Evolutionary conservation across 2,329 filamentous ascomycete genomes (phyloP), one percentile per base, ranked within the genome.

Genomic region (Penicillium sp.): DNA sequence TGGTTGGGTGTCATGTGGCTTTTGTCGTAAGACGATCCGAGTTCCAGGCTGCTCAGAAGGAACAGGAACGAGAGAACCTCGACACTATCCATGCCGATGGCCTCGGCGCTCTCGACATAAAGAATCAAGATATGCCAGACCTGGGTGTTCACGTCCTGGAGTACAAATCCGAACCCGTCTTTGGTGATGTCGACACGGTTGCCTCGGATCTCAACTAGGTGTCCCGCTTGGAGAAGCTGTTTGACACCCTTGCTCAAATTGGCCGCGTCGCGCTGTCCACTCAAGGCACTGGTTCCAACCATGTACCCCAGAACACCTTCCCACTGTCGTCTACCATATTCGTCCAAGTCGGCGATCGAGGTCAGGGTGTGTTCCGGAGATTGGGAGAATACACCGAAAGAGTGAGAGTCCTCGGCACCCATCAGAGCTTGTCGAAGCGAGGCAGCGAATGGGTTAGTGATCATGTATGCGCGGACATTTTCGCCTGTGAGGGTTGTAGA

Each of bases 21-120:
- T 21, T 91, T 96, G 71, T 91, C 90, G 78, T 99, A 99, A 40
- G 91, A 90, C 60, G 90, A 87, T 13, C 94, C 94, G 10, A 97
- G 87, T 71, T 97, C 92, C 57, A 97, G 85, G 51, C 90, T 95
- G 45, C 93, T 93, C 29, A 99, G 87, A 70, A 97, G 90, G 75
- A 99, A 97, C 65, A 99, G 86, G 73, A 99, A 99, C 7, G 91
- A 92, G 6, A 99, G 85, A 72, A 97, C 92, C 70, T 99, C 94
- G 47, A 96, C 92, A 58, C 89, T 87, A 64, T 96, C 91, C 81
- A 96, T 88, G 33, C 84, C 84, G 16, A 90, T 82, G 53, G 81
- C 79, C 65, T 91, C 88, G 44, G 89, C 89, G 60, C 91, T 89
- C 65, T 95, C 90, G 50, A 99, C 86, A 81, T 96, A 99, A 33